Percentiles rank a stretch among this genome's conserved stretches.
Conservation (phyloP, 331 rosid genomes). For the Erythrophleum ivorense region DNA sequence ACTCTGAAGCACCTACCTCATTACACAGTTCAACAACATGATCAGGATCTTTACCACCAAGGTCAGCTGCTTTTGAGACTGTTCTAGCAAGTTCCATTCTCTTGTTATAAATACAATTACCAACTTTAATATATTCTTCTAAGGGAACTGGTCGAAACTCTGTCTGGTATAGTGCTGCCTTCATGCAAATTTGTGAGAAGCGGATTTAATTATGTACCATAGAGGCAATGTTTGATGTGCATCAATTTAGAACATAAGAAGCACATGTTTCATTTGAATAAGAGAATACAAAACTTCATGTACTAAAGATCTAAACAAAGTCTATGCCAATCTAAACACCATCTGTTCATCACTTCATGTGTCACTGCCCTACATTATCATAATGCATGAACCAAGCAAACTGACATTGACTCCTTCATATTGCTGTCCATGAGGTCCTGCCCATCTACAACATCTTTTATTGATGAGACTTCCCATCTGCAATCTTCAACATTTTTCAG, state of each 20-base stretch:
- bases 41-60: constrained; percentile 97
- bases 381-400: neutral
- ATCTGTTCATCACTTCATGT: neutral
- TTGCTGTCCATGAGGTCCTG: neutral
- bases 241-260: constrained; percentile 29
- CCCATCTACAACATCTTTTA: constrained; percentile 19
- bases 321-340: constrained; percentile 20
- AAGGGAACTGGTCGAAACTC: constrained; percentile 96
- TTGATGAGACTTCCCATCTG: neutral
- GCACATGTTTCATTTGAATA: constrained; percentile 22
- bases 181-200: constrained; percentile 48
- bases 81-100: constrained; percentile 80
- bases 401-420: constrained; percentile 2
- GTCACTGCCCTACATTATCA: neutral
- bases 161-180: constrained; percentile 97
- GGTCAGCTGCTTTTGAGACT: constrained; percentile 71
- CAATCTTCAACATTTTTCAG: neutral
- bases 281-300: neutral
- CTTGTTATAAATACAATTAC: constrained; percentile 77
- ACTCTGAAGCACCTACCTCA: constrained; percentile 63
- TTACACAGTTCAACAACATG: constrained; percentile 95
- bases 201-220: constrained; percentile 27
- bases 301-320: constrained; percentile 16
- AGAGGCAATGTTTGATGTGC: constrained; percentile 29
- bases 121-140: constrained; percentile 95